phyloP scores from a whole-genome alignment of 2,329 filamentous ascomycete species.

The Colletotrichum sidae region DNA sequence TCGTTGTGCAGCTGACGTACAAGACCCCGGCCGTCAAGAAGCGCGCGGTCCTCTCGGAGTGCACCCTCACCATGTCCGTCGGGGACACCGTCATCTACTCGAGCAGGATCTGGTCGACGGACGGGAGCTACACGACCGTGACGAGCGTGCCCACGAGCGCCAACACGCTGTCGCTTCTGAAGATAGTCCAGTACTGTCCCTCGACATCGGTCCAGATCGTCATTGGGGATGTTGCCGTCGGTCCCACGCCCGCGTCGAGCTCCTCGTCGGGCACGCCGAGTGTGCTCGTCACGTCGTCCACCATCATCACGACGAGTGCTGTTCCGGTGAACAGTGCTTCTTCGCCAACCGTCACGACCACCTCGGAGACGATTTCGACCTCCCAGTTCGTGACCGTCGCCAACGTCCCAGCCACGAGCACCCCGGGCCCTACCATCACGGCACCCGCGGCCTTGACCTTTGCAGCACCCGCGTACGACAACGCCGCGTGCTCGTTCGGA shows the following conservation, averaged over 20 bases:
- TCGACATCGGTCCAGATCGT: background rate
- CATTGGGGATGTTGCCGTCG: slow-evolving; percentile 14
- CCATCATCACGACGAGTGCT: background rate
- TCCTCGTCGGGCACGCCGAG: background rate
- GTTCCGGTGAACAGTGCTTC: too few relatives aligned
- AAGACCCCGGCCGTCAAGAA: slow-evolving; percentile 2
- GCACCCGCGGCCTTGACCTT: too few relatives aligned
- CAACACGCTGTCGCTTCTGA: slow-evolving; percentile 1
- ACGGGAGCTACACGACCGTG: slow-evolving; percentile 26
- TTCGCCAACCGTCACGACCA: too few relatives aligned
- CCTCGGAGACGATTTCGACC: too few relatives aligned
- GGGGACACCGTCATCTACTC: slow-evolving; percentile 15
- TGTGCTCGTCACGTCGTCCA: background rate
- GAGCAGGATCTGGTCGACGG: slow-evolving; percentile 24
- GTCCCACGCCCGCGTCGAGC: background rate
- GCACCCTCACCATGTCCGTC: slow-evolving; percentile 10
- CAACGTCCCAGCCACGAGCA: too few relatives aligned
- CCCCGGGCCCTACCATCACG: too few relatives aligned
- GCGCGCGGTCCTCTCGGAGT: slow-evolving; percentile 11
- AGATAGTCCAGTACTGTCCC: slow-evolving; percentile 25
- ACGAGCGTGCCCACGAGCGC: slow-evolving; percentile 20
- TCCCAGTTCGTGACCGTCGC: too few relatives aligned
- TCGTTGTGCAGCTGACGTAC: slow-evolving; percentile 20
- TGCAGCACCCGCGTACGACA: background rate
- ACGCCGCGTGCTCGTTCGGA: slow-evolving; percentile 3